Evolutionary conservation across 225 moss, liverwort and hornwort genomes (phyloP).

Genomic region (Polytrichum commune): DNA sequence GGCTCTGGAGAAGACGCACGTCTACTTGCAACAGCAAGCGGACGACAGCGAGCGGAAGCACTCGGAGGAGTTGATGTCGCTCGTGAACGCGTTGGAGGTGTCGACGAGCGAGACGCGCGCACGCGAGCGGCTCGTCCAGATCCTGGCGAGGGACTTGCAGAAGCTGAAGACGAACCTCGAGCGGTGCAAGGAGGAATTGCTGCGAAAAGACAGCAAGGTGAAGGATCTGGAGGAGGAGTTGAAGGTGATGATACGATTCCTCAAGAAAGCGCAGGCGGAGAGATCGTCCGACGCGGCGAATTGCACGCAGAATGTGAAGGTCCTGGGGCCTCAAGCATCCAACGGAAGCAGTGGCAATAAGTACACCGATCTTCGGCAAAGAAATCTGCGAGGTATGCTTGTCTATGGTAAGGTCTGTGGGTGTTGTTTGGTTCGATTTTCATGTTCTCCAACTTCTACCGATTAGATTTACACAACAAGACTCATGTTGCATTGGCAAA

Average conservation of each 20-base stretch:
- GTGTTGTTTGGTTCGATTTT: too few relatives aligned
- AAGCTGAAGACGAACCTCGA: conserved; percentile 42
- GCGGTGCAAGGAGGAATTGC: conserved; percentile 37
- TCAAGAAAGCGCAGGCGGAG: conserved; percentile 14
- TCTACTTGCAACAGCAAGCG: conserved; percentile 44
- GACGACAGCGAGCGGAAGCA: conserved; percentile 34
- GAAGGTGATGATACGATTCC: conserved; percentile 10
- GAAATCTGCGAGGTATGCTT: too few relatives aligned
- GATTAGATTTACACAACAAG: too few relatives aligned
- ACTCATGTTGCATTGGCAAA: too few relatives aligned
- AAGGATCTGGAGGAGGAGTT: conserved; percentile 33
- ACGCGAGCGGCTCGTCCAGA: conserved; percentile 26
- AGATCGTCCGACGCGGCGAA: conserved; percentile 16
- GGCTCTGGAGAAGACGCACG: conserved; percentile 26
- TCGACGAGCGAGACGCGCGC: conserved; percentile 31
- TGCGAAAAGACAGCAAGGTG: conserved; percentile 32
- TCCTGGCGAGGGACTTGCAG: conserved; percentile 39
- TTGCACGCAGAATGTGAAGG: conserved; percentile 9
- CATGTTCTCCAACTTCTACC: too few relatives aligned
- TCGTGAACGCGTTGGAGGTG: conserved; percentile 33
- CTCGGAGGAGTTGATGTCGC: conserved; percentile 33
- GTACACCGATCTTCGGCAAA: not conserved
- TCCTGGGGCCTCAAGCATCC: conserved; percentile 12
- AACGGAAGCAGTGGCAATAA: conserved; percentile 20
- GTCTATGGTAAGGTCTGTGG: too few relatives aligned